Base-by-base conservation (phyloP, 306 rosid genomes). In the Mimosa bimucronata region DNA sequence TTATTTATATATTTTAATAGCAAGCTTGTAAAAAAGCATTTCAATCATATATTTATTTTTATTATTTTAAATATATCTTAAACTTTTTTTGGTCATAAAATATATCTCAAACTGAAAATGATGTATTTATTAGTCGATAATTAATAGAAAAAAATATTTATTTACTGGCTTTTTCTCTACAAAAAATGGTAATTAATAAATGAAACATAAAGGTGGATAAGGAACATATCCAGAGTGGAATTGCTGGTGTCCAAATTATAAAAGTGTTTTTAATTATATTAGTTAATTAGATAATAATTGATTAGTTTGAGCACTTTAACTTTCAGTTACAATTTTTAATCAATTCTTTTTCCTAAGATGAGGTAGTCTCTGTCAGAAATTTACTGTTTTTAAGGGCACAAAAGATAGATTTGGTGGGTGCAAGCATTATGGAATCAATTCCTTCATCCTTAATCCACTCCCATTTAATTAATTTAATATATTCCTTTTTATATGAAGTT, bases 141-240 rank as follows among this genome's bases (percentile, higher is more conserved):
- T n/a, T n/a, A n/a, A n/a, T n/a, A n/a, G n/a, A n/a, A n/a, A n/a
- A n/a, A n/a, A n/a, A n/a, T 5, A 60, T 26, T 60, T 26, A 5
- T 10, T 58, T 25, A 23, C 9, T 3, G 34, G 31, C 30, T 1
- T 25, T 58, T 58, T 1, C 81, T 74, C 65, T 79, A 75, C 73
- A 80, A 6, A 50, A 64, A 77, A 70, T 77, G 83, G 68, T 80
- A 83, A 77, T 60, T 71, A 71, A 75, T 40, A 10, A 77, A 75
- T 66, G 67, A 77, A 79, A 81, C 77, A 65, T 48, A 53, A 42
- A 77, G 80, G 74, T 80, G 79, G 37, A 76, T 71, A 82, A 73
- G 79, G 70, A 81, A 60, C 66, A 12, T 66, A 70, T 62, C 62
- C 84, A 78, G 82, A 15, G 50, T 55, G 81, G 77, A 77, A 38